A percentile compares a stretch with the other conserved stretches of the same genome.
Conservation (phyloP, 257 asterid species). For the Solanum chmielewskii region DNA sequence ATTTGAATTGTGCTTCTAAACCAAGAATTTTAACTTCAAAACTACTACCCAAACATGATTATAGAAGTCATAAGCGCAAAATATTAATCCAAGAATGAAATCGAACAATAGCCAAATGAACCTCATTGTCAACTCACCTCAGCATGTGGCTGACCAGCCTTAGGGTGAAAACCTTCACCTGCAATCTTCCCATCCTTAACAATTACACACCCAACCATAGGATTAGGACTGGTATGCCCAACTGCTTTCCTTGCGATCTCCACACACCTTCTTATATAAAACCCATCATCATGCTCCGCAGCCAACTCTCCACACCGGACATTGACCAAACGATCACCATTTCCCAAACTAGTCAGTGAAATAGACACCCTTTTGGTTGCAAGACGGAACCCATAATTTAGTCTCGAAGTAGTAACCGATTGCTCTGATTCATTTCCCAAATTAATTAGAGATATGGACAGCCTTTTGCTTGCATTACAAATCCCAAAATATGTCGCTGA, state of each 20-base stretch:
- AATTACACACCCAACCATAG: conserved; percentile 95
- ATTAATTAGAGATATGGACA: conserved; percentile 14
- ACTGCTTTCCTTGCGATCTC: conserved; percentile 76
- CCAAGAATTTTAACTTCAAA: background rate
- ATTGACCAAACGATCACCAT: conserved; percentile 8
- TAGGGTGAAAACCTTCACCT: conserved; percentile 93
- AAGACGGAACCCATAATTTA: conserved; percentile 22
- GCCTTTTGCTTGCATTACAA: conserved; percentile 12
- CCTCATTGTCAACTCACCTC: conserved; percentile 39
- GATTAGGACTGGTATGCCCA: conserved; percentile 89
- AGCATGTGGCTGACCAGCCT: conserved; percentile 98
- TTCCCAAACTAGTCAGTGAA: conserved; percentile 19
- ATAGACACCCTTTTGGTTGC: conserved; percentile 24
- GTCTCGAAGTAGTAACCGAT: conserved; percentile 3
- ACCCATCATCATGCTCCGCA: conserved; percentile 33
- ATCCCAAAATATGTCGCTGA: background rate
- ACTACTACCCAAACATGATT: background rate
- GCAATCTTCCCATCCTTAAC: conserved; percentile 73
- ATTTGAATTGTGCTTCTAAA: background rate
- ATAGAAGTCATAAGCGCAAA: background rate
- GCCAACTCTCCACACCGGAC: conserved; percentile 25
- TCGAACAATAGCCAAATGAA: background rate
- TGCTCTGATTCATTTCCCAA: conserved; percentile 12
- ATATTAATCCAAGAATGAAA: background rate
- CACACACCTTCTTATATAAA: conserved; percentile 72